Conservation (phyloP, 1,139 yeast species). For the Yamadazyma blattariae region DNA sequence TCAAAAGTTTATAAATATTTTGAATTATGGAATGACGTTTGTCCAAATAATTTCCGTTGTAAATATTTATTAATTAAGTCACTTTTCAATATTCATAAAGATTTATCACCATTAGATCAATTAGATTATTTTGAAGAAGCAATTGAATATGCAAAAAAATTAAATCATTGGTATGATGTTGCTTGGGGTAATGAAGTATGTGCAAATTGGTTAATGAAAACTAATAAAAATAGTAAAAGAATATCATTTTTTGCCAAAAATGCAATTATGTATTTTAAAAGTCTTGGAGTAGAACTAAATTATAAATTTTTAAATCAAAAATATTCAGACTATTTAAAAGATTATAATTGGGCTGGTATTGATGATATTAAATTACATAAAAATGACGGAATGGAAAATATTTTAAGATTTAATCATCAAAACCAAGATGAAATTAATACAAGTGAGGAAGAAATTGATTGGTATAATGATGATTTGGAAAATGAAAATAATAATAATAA, state of each 20-base stretch:
- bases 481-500: too few relatives aligned
- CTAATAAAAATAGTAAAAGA: constrained; percentile 21
- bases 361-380: constrained; percentile 6
- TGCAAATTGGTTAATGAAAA: constrained; percentile 42
- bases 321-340: constrained; percentile 18
- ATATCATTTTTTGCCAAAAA: constrained; percentile 18
- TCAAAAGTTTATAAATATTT: constrained; percentile 18
- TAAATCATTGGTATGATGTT: constrained; percentile 35
- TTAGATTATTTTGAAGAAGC: constrained; percentile 50
- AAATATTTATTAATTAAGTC: constrained; percentile 36
- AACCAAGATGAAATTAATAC: neutral
- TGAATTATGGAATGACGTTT: constrained; percentile 30
- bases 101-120: constrained; percentile 26
- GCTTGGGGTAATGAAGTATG: constrained; percentile 45
- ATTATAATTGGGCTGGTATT: constrained; percentile 34
- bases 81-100: constrained; percentile 18
- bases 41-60: constrained; percentile 35
- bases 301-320: constrained; percentile 15
- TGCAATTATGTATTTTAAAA: constrained; percentile 19
- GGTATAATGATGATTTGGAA: neutral
- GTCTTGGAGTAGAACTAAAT: constrained; percentile 16
- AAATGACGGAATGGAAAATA: neutral
- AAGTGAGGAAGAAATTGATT: neutral
- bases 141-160: constrained; percentile 31
- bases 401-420: neutral